Percentiles rank a stretch among this genome's conserved stretches.
phyloP scores from a whole-genome alignment of 23 red algal genomes.

The Rhodosorus marinus region DNA sequence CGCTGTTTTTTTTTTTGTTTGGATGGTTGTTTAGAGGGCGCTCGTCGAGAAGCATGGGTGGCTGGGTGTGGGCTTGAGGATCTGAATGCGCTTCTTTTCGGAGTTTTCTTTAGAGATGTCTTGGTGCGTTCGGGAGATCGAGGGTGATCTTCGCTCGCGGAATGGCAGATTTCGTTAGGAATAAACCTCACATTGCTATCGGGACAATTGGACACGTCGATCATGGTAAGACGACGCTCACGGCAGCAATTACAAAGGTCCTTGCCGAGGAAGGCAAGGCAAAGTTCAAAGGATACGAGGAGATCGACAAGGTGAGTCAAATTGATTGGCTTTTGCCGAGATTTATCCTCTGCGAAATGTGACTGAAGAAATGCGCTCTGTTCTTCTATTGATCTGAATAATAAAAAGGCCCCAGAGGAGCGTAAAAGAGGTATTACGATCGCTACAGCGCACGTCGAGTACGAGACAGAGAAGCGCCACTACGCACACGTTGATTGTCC shows the following conservation, averaged over 20 bases:
- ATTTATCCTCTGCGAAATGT: background rate
- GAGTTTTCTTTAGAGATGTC: no score
- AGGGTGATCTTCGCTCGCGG: background rate
- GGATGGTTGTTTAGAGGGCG: no score
- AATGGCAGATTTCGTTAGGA: conserved; percentile 35
- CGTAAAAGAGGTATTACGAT: conserved; percentile 94
- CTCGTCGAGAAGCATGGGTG: no score
- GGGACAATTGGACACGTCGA: conserved; percentile 97
- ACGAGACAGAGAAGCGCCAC: conserved; percentile 64
- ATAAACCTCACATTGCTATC: conserved; percentile 81
- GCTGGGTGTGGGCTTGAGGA: no score
- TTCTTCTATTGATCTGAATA: background rate
- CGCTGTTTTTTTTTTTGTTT: no score
- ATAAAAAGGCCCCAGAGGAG: conserved; percentile 59
- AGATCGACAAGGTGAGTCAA: conserved; percentile 62
- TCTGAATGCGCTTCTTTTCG: no score
- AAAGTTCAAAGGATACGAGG: conserved; percentile 79
- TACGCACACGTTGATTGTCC: conserved; percentile 97
- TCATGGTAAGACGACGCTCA: conserved; percentile 89
- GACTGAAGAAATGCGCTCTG: background rate
- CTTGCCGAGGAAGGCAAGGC: conserved; percentile 74
- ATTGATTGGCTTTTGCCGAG: background rate
- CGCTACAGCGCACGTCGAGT: conserved; percentile 72
- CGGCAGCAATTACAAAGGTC: conserved; percentile 94
- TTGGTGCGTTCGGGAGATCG: no score